Evolutionary conservation across 176 grass and related monocot species (phyloP), one percentile per base, ranked within the genome.

Genomic region (Dactylis glomerata): DNA sequence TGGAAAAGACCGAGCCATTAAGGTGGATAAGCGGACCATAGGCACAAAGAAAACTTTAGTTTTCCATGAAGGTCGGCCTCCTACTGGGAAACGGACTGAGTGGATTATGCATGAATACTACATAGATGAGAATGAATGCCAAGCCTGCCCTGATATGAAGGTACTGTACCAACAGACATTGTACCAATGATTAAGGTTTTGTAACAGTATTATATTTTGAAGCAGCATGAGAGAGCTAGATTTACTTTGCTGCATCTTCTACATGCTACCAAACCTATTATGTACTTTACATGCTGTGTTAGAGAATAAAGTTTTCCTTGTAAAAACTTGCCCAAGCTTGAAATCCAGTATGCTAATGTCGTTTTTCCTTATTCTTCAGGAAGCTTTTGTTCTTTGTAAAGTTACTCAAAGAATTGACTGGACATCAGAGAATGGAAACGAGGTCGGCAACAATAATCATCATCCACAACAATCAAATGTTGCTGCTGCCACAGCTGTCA

Each of bases 31-130:
- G 22, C 52, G 66, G 41, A 81, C 85, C 51, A 86, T 98, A 73
- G 96, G 96, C 76, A 95, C 87, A 45, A 98, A 98, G 83, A 98
- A 98, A 80, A 98, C 96, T 47, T 79, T 98, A 82, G 96, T 98
- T 90, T 98, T 98, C 63, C 96, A 98, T 90, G 77, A 85, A 87
- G 96, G 96, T 8, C 91, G 96, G 0, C 96, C 96, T 68, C 96
- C 93, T 7, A 31, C 76, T 78, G 96, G 96, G 80, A 92, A 5
- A 58, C 89, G 89, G 40, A 93, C 93, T 20, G 87, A 98, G 75
- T 98, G 96, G 96, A 95, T 98, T 89, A 98, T 98, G 96, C 96
- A 98, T 61, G 96, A 98, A 70, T 98, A 90, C 69, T 93, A 92
- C 82, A 82, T 98, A 75, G 50, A 90, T 27, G 88, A 90, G 58